Conservation (phyloP, 495 filamentous ascomycete genomes). For the Halenospora varia region DNA sequence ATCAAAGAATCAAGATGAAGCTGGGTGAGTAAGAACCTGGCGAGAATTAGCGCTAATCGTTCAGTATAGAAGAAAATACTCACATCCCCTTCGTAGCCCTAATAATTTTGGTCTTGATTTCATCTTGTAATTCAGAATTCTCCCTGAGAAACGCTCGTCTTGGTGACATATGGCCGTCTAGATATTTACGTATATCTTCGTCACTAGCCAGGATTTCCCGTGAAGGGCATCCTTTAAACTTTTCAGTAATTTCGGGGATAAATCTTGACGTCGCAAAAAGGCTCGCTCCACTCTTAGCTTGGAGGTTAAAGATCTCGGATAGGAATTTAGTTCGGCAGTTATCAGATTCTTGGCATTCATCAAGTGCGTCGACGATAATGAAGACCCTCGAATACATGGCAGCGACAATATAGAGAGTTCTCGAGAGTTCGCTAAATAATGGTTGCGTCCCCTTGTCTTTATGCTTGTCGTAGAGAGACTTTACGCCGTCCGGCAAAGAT, state of each 20-base stretch:
- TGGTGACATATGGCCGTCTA: constrained; percentile 5
- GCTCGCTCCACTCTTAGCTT: constrained; percentile 22
- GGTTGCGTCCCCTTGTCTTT: constrained; percentile 25
- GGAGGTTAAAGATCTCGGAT: constrained; percentile 29
- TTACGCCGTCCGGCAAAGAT: constrained; percentile 22
- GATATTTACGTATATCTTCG: constrained; percentile 14
- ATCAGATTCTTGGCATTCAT: constrained; percentile 33
- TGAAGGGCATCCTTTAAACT: constrained; percentile 23
- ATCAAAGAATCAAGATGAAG: constrained; percentile 15
- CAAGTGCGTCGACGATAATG: constrained; percentile 44
- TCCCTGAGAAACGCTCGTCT: not conserved
- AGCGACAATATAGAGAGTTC: constrained; percentile 26
- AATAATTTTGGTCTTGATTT: constrained; percentile 7
- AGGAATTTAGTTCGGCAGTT: constrained; percentile 29
- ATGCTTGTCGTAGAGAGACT: constrained; percentile 23
- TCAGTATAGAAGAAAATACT: constrained; percentile 11
- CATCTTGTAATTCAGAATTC: constrained; percentile 10
- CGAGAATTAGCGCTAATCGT: too few relatives aligned
- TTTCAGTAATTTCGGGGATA: constrained; percentile 24
- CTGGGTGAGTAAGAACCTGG: constrained; percentile 21
- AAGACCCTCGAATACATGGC: constrained; percentile 28
- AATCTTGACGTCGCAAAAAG: constrained; percentile 31
- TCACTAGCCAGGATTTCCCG: constrained; percentile 24
- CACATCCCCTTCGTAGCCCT: constrained; percentile 14
- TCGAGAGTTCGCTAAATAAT: constrained; percentile 29